Evolutionary conservation across 805 yeast genomes (phyloP), one percentile per base, ranked within the genome.

Genomic region (Jamesozyma rosinii): DNA sequence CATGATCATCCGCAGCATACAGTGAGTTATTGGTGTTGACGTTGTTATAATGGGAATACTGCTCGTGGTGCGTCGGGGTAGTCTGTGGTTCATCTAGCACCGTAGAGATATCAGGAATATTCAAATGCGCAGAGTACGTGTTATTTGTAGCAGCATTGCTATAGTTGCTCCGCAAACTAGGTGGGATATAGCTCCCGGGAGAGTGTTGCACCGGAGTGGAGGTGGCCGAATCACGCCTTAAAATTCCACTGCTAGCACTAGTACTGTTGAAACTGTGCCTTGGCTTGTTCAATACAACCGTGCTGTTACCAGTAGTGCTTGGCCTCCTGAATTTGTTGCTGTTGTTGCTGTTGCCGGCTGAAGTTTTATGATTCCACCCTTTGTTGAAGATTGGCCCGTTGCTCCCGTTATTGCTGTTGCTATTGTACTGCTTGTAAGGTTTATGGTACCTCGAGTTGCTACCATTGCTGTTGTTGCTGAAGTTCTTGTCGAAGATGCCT

Each of bases 111-210:
- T 51, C 53, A 15, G 59, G 59, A 35, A 49, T 49, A 18, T 48
- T 41, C 22, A 54, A 48, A 22, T 50, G 45, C 34, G n/a, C 18
- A 11, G 34, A 31, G 9, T 11, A 17, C 18, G n/a, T 24, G 18
- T 32, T 32, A n/a, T 32, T 32, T n/a, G 49, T 47, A 30, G 35
- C 38, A 6, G 42, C 27, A 27, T 50, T 44, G 29, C 43, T 40
- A 37, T 37, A 37, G 29, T 44, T 39, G 34, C 29, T 46, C 57
- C 88, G 70, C 49, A 81, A 65, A 53, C 75, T 79, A n/a, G 88
- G 88, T 18, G 89, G 89, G 33, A 82, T 66, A 52, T 82, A 81
- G 55, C 77, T 80, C 3, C 83, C 83, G 32, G 69, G 63, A 5
- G 72, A 56, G 29, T 47, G 46, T 32, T 42, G 44, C 11, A 44